Conservation (phyloP, 176 grass and related monocot species). For the Cymbopogon citratus region DNA sequence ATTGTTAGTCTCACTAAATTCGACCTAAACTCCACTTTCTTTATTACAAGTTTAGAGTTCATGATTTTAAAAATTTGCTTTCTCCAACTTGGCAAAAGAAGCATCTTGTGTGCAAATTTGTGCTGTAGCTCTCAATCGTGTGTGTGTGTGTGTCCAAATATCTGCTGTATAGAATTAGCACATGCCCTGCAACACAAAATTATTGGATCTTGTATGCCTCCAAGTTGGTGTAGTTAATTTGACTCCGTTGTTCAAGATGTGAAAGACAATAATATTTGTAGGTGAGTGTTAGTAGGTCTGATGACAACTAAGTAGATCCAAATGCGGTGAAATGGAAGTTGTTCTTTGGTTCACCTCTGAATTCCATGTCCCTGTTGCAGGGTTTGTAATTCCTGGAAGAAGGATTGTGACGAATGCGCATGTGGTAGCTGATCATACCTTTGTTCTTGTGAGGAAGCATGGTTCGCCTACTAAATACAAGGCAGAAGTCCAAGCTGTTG, state of each 20-base stretch:
- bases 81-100: background rate
- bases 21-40: background rate
- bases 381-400: conserved; percentile 73
- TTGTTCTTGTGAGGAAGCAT: conserved; percentile 96
- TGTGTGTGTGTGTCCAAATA: background rate
- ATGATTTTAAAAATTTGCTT: background rate
- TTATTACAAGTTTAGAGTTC: no score
- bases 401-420: conserved; percentile 89
- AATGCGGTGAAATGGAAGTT: background rate
- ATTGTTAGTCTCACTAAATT: background rate
- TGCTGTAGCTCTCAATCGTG: background rate
- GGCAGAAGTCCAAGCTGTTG: conserved; percentile 82
- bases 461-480: conserved; percentile 92
- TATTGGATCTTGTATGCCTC: background rate
- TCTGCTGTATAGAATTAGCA: background rate
- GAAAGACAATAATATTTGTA: background rate
- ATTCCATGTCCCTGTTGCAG: conserved; percentile 39
- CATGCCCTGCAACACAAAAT: background rate
- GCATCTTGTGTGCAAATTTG: background rate
- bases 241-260: background rate
- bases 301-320: background rate
- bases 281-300: no score
- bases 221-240: background rate
- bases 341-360: background rate
- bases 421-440: conserved; percentile 94